Percentiles rank a stretch among this genome's conserved stretches.
phyloP scores from a whole-genome alignment of 306 rosid genomes.

The Abrus precatorius region DNA sequence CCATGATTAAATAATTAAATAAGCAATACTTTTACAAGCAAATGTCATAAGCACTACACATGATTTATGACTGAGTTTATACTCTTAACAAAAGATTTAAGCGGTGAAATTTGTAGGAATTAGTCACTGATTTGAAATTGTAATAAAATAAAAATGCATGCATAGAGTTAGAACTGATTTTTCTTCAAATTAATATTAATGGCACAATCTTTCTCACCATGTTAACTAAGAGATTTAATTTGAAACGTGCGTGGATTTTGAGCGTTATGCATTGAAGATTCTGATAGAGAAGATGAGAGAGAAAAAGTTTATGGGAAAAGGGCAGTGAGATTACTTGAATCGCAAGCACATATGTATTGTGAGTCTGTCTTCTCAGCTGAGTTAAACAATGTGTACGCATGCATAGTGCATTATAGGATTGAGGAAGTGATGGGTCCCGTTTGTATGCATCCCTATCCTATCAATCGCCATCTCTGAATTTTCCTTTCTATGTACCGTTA shows the following conservation, averaged over 20 bases:
- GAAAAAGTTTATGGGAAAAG: conserved; percentile 36
- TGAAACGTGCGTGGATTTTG: not conserved
- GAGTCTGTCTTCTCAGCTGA: conserved; percentile 38
- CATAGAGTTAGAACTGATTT: too few relatives aligned
- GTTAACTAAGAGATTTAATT: not conserved
- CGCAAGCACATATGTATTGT: conserved; percentile 41
- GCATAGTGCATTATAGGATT: conserved; percentile 29
- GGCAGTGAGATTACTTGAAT: conserved; percentile 44
- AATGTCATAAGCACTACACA: too few relatives aligned
- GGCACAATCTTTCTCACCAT: too few relatives aligned
- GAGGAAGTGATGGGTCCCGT: conserved; percentile 49
- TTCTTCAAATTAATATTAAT: too few relatives aligned
- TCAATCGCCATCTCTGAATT: conserved; percentile 41
- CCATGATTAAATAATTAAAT: too few relatives aligned
- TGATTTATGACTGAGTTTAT: too few relatives aligned
- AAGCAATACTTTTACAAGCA: too few relatives aligned
- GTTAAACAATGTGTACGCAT: not conserved
- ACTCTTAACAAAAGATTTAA: too few relatives aligned
- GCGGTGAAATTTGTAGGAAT: too few relatives aligned
- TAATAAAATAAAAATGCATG: too few relatives aligned
- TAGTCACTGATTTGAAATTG: too few relatives aligned
- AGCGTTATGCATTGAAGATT: not conserved
- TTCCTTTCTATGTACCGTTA: conserved; percentile 34
- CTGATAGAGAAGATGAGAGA: not conserved
- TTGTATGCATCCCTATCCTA: conserved; percentile 49